Conservation (phyloP, 768 basidiomycete genomes). For the Xanthoconium purpureum region DNA sequence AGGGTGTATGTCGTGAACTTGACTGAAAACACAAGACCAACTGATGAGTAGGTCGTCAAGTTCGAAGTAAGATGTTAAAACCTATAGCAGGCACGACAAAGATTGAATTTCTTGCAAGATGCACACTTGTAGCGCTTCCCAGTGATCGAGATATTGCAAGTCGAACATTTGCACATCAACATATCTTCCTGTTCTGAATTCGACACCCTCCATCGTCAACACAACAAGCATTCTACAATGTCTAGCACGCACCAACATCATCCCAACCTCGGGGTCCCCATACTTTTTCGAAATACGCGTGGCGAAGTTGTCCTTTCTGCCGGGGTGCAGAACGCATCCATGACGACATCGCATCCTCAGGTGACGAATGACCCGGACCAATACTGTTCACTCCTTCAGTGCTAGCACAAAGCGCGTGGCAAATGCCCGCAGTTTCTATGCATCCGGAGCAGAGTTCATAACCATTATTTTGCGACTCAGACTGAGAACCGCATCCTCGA, state of each 20-base stretch:
- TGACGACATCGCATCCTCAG: slow-evolving; percentile 54
- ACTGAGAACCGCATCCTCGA: slow-evolving; percentile 1
- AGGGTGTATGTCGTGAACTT: slow-evolving; percentile 91
- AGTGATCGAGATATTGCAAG: slow-evolving; percentile 63
- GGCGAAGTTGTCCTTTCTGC: slow-evolving; percentile 71
- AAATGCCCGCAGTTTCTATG: slow-evolving; percentile 72
- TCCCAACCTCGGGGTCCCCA: slow-evolving; percentile 86
- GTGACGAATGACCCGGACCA: slow-evolving; percentile 44
- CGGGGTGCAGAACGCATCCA: slow-evolving; percentile 68
- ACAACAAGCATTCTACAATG: background rate
- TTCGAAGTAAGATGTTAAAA: slow-evolving; percentile 27
- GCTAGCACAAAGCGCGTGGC: slow-evolving; percentile 67
- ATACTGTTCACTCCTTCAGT: slow-evolving; percentile 26
- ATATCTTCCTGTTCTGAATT: slow-evolving; percentile 70
- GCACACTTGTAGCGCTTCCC: slow-evolving; percentile 80
- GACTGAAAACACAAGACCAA: slow-evolving; percentile 39
- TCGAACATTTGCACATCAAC: slow-evolving; percentile 67
- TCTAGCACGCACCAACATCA: slow-evolving; percentile 68
- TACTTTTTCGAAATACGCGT: slow-evolving; percentile 82
- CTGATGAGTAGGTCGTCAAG: background rate
- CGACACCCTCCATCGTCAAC: slow-evolving; percentile 4
- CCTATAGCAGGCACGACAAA: slow-evolving; percentile 86
- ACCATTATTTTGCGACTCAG: slow-evolving; percentile 36
- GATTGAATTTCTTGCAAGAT: slow-evolving; percentile 72
- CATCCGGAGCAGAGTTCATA: slow-evolving; percentile 86